Conservation (phyloP, 2,329 filamentous ascomycete species). For the Hypoxylon sp. region DNA sequence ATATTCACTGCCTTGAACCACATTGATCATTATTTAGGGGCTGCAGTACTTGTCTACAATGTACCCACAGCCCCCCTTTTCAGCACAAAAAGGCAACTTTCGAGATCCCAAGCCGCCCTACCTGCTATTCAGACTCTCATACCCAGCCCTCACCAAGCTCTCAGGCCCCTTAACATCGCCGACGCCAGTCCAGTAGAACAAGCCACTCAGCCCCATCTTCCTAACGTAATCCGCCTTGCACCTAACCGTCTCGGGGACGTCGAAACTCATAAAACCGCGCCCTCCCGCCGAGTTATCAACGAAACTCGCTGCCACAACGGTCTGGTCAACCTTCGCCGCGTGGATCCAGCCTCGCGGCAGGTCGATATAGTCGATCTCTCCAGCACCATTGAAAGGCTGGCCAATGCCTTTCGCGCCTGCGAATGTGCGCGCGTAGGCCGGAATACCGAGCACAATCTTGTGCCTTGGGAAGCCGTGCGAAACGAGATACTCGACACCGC, state of each 20-base stretch:
- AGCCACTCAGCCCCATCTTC: conserved; percentile 68
- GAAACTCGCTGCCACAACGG: conserved; percentile 71
- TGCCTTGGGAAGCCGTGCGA: conserved; percentile 67
- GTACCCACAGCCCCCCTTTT: background rate
- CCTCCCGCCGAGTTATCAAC: conserved; percentile 56
- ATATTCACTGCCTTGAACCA: background rate
- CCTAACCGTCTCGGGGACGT: conserved; percentile 72
- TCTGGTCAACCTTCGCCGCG: conserved; percentile 63
- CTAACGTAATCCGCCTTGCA: conserved; percentile 74
- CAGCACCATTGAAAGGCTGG: conserved; percentile 64
- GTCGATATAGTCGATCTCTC: conserved; percentile 74
- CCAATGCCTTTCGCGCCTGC: conserved; percentile 67
- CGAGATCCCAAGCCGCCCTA: background rate
- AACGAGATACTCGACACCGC: conserved; percentile 69
- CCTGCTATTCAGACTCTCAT: conserved; percentile 63
- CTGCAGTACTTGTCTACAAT: background rate
- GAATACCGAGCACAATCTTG: conserved; percentile 75
- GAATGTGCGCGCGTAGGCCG: conserved; percentile 75
- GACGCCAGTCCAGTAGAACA: conserved; percentile 79
- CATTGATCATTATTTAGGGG: background rate
- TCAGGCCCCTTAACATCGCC: conserved; percentile 68
- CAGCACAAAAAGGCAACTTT: background rate
- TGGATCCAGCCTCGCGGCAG: conserved; percentile 67
- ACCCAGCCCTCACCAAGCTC: conserved; percentile 74
- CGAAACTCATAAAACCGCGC: conserved; percentile 74